Base-by-base conservation (phyloP, 306 rosid genomes). In the Cucurbita maxima region DNA sequence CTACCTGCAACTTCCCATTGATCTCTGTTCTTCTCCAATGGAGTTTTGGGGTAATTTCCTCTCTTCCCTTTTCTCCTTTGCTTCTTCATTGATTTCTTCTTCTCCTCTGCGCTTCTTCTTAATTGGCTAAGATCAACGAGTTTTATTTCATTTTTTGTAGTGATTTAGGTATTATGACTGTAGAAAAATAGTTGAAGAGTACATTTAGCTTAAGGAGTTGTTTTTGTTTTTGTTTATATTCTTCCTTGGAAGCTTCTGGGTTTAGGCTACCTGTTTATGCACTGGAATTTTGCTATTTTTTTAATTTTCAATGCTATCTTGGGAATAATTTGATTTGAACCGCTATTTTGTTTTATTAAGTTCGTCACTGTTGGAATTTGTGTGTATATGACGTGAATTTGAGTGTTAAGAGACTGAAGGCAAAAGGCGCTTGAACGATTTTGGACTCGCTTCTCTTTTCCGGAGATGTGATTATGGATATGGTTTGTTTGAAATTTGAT, bases 11-110 rank as follows among this genome's bases (percentile, higher is more conserved):
- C 7, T 47, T 3, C 3, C 11, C 38, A 12, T 53, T 64, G 55
- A 71, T 51, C 78, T 58, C 77, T 62, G 60, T 69, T 53, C 13
- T 48, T 75, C 73, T 30, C 3, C 77, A 79, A 73, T 80, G 84
- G 81, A 74, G 86, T 86, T 82, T 68, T 86, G 90, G 88, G 90
- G 88, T 86, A 77, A 72, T 47, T 30, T 30, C 30, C 58, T 52
- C 74, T 45, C 13, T 58, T 22, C 60, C 37, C 52, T n/a, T 34
- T 76, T 51, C 30, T 22, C 63, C 9, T 19, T 36, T 20, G 36
- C 41, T 52, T 14, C 38, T 60, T 73, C 59, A 52, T 52, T 72
- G 41, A 4, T 48, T 56, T 13, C 12, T 19, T 54, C 13, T 57
- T 59, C 15, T 10, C 50, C 50, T 58, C 14, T 37, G 20, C 40